A percentile compares a stretch with the other conserved stretches of the same genome.
phyloP scores from a whole-genome alignment of 495 filamentous ascomycete species.

The Tuber calosporum region DNA sequence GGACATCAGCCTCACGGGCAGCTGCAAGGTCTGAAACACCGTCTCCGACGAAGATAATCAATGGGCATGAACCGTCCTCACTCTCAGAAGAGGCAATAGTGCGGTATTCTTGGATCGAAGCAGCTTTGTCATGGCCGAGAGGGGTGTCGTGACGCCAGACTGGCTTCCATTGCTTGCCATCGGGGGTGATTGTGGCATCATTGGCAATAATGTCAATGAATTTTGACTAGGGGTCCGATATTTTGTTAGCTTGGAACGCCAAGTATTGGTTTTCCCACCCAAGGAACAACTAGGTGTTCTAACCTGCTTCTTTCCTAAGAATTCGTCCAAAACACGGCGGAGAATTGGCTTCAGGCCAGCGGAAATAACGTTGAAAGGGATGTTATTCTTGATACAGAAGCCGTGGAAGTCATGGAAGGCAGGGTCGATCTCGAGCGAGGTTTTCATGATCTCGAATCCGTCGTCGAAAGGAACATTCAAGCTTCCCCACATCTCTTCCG shows the following conservation, averaged over 20 bases:
- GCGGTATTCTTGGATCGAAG: slow-evolving; percentile 57
- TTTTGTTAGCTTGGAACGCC: background rate
- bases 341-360: slow-evolving; percentile 64
- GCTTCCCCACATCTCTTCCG: slow-evolving; percentile 70
- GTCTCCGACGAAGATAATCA: slow-evolving; percentile 71
- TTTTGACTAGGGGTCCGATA: slow-evolving; percentile 42
- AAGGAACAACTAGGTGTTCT: slow-evolving; percentile 21
- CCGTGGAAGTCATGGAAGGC: slow-evolving; percentile 61
- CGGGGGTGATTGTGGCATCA: slow-evolving; percentile 54
- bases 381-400: slow-evolving; percentile 58
- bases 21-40: slow-evolving; percentile 70
- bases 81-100: slow-evolving; percentile 49
- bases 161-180: slow-evolving; percentile 60
- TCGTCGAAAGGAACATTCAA: slow-evolving; percentile 65
- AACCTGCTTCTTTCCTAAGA: slow-evolving; percentile 56
- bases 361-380: slow-evolving; percentile 68
- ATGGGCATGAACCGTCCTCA: slow-evolving; percentile 57
- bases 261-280: background rate
- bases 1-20: slow-evolving; percentile 65
- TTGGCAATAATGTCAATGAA: slow-evolving; percentile 67
- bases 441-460: slow-evolving; percentile 63
- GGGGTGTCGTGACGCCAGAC: slow-evolving; percentile 63
- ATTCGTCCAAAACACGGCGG: slow-evolving; percentile 55
- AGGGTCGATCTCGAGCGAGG: slow-evolving; percentile 57
- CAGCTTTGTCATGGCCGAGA: slow-evolving; percentile 64